phyloP scores from a whole-genome alignment of 208 protist genomes.

The Leptomonas pyrrhocoris region DNA sequence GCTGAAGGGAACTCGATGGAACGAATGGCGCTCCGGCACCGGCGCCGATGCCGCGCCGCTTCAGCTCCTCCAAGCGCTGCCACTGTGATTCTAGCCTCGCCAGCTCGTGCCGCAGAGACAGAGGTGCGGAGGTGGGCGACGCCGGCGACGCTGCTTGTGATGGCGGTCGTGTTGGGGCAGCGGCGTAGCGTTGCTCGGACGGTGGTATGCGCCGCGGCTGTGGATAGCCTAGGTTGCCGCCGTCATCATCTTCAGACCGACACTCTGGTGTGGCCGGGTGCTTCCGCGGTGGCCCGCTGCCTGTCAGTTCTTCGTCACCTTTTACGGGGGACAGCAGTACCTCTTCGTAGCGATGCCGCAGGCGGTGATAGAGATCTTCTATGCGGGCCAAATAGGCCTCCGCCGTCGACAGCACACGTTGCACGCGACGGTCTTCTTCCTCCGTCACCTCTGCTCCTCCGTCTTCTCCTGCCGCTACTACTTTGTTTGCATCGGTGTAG shows the following conservation, averaged over 20 bases:
- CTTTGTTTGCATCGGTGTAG: no score
- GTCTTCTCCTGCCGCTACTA: not conserved
- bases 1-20: not conserved
- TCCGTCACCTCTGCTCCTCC: not conserved
- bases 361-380: conserved; percentile 56
- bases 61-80: conserved; percentile 66
- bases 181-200: not conserved
- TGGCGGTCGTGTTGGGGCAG: not conserved
- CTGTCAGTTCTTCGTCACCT: not conserved
- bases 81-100: conserved; percentile 77
- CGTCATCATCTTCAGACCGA: not conserved
- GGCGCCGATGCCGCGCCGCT: conserved; percentile 28
- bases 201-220: not conserved
- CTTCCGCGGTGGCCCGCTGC: not conserved
- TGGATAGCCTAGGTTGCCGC: not conserved
- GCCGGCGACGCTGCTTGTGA: no score
- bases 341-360: conserved; percentile 56
- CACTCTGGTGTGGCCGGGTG: not conserved
- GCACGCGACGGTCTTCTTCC: conserved; percentile 1
- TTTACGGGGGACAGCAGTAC: conserved; percentile 23
- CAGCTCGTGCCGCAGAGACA: conserved; percentile 47
- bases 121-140: not conserved
- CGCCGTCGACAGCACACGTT: conserved; percentile 24
- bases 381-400: conserved; percentile 52
- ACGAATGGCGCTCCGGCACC: no score